phyloP scores from a whole-genome alignment of 1,139 yeast species.

The Geotrichum restrictum region DNA sequence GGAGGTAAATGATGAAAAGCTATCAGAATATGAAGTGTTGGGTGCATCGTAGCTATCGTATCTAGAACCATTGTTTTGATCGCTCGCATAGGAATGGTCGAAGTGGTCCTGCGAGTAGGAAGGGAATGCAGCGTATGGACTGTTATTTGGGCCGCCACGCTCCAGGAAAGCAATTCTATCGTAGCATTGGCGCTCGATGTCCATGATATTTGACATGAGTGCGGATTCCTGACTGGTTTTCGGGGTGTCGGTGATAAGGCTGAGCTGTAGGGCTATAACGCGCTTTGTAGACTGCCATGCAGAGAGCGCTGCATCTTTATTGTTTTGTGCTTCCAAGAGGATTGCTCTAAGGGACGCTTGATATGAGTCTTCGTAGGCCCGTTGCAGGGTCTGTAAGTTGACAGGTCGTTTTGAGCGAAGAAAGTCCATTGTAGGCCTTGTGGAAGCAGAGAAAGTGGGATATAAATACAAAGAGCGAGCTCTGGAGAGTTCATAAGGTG shows the following conservation, averaged over 20 bases:
- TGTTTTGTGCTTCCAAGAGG: conserved; percentile 36
- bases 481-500: too few relatives aligned
- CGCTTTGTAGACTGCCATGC: conserved; percentile 37
- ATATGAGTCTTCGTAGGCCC: conserved; percentile 40
- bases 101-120: conserved; percentile 4
- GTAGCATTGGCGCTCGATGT: conserved; percentile 40
- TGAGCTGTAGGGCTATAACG: conserved; percentile 33
- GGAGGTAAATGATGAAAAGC: background rate
- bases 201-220: conserved; percentile 36
- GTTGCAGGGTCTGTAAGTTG: conserved; percentile 28
- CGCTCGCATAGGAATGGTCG: background rate
- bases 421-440: conserved; percentile 1
- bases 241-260: conserved; percentile 32
- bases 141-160: conserved; percentile 20
- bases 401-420: conserved; percentile 16
- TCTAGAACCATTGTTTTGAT: too few relatives aligned
- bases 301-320: conserved; percentile 33
- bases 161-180: conserved; percentile 36
- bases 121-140: conserved; percentile 18
- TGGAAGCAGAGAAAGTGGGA: too few relatives aligned
- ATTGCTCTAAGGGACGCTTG: conserved; percentile 39
- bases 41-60: conserved; percentile 1
- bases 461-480: too few relatives aligned
- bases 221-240: conserved; percentile 34
- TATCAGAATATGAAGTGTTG: background rate